A percentile compares a stretch with the other conserved stretches of the same genome.
Evolutionary conservation across 2,329 filamentous ascomycete species (phyloP).

Genomic region (Fusarium liriodendri): DNA sequence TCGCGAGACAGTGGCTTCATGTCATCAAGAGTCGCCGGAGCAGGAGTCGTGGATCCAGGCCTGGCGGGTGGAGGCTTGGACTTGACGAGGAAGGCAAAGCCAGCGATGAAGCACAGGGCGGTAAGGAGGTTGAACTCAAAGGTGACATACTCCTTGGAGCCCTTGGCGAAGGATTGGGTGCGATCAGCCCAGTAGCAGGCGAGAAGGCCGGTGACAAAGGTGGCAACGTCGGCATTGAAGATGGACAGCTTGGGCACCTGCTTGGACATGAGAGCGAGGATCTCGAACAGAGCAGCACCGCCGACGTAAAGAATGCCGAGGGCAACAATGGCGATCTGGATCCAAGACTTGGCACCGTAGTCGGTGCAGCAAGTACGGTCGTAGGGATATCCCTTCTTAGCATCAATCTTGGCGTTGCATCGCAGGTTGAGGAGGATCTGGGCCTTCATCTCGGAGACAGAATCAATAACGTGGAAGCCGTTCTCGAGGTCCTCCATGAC

Average conservation of each 20-base stretch:
- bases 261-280: conserved; percentile 17
- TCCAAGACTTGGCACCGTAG: conserved; percentile 49
- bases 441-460: conserved; percentile 46
- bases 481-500: conserved; percentile 35
- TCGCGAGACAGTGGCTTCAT: conserved; percentile 52
- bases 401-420: conserved; percentile 58
- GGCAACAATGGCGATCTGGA: conserved; percentile 39
- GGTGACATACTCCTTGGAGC: conserved; percentile 35
- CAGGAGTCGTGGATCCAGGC: conserved; percentile 4
- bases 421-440: conserved; percentile 64
- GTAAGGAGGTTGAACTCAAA: conserved; percentile 39
- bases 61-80: conserved; percentile 18
- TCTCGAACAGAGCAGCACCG: conserved; percentile 26
- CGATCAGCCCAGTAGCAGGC: conserved; percentile 46
- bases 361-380: conserved; percentile 64
- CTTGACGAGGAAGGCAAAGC: conserved; percentile 36
- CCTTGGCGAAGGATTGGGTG: conserved; percentile 45
- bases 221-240: conserved; percentile 38
- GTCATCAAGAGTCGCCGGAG: conserved; percentile 28
- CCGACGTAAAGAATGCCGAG: conserved; percentile 31
- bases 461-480: conserved; percentile 45
- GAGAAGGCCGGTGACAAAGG: conserved; percentile 40
- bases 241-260: conserved; percentile 16
- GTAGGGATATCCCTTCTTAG: conserved; percentile 53
- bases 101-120: conserved; percentile 22